Evolutionary conservation across 176 grass and related monocot species (phyloP).

Genomic region (Triticum urartu): DNA sequence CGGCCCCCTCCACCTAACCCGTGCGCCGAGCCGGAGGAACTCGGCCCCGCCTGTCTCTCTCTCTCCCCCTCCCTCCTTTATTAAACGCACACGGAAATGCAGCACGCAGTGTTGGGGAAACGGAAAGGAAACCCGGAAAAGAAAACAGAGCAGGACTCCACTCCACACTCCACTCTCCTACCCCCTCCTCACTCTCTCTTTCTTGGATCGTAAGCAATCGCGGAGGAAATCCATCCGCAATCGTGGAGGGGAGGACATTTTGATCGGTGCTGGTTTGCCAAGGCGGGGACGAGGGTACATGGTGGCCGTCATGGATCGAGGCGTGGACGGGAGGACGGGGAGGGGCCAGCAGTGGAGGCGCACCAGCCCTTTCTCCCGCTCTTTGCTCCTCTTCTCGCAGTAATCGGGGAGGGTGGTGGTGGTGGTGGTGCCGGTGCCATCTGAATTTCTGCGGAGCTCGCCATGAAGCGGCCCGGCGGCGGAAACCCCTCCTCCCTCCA

Average conservation of each 20-base stretch:
- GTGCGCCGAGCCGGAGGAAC: background rate
- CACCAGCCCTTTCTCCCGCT: background rate
- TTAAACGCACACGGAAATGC: constrained; percentile 47
- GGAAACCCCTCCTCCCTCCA: constrained; percentile 14
- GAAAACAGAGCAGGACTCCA: constrained; percentile 6
- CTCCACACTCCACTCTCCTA: constrained; percentile 31
- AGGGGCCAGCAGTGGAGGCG: constrained; percentile 21
- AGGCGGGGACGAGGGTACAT: background rate
- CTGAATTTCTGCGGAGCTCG: constrained; percentile 12
- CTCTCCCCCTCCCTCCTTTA: constrained; percentile 28
- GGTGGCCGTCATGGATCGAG: constrained; percentile 24
- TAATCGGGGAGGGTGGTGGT: background rate
- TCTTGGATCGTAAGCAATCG: constrained; percentile 37
- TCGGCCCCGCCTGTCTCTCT: background rate
- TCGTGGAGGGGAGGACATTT: constrained; percentile 8
- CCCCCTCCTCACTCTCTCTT: background rate
- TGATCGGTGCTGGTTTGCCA: background rate
- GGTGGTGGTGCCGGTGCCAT: background rate
- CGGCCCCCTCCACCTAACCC: constrained; percentile 23
- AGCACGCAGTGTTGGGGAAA: constrained; percentile 31
- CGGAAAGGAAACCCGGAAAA: constrained; percentile 29
- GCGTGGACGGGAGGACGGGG: constrained; percentile 15
- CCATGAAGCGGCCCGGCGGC: constrained; percentile 43
- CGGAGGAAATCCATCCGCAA: background rate
- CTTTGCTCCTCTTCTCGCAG: background rate